A percentile compares a stretch with the other conserved stretches of the same genome.
Evolutionary conservation across 2,329 filamentous ascomycete species (phyloP).

Genomic region (Sporothrix protearum): DNA sequence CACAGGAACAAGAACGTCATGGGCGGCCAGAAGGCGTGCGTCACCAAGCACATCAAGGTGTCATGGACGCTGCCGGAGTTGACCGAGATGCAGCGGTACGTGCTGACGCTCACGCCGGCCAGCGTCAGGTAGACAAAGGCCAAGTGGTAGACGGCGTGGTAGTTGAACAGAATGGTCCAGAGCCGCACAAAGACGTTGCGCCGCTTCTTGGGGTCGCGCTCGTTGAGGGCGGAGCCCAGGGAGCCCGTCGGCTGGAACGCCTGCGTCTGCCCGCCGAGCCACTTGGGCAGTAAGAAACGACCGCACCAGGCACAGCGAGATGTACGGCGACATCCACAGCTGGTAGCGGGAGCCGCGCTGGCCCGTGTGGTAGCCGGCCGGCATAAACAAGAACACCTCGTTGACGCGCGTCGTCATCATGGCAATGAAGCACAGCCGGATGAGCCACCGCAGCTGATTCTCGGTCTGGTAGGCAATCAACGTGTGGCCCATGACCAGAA

Average conservation of each 20-base stretch:
- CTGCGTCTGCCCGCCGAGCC: slow-evolving; percentile 56
- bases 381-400: slow-evolving; percentile 54
- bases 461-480: slow-evolving; percentile 54
- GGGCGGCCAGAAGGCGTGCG: slow-evolving; percentile 61
- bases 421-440: slow-evolving; percentile 52
- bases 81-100: slow-evolving; percentile 42
- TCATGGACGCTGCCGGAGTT: slow-evolving; percentile 52
- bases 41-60: slow-evolving; percentile 52
- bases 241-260: slow-evolving; percentile 61
- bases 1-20: slow-evolving; percentile 54
- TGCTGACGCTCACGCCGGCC: slow-evolving; percentile 49
- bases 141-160: slow-evolving; percentile 47
- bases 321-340: slow-evolving; percentile 54
- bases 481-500: slow-evolving; percentile 53
- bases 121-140: slow-evolving; percentile 34
- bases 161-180: slow-evolving; percentile 53
- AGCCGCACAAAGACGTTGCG: slow-evolving; percentile 53
- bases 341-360: slow-evolving; percentile 54
- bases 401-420: slow-evolving; percentile 50
- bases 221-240: slow-evolving; percentile 52
- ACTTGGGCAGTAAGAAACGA: slow-evolving; percentile 57
- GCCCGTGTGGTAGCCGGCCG: slow-evolving; percentile 56
- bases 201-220: slow-evolving; percentile 52
- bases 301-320: slow-evolving; percentile 49
- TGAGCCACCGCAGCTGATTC: slow-evolving; percentile 55